Evolutionary conservation across 495 filamentous ascomycete genomes (phyloP).

Genomic region (Aspergillus baeticus): DNA sequence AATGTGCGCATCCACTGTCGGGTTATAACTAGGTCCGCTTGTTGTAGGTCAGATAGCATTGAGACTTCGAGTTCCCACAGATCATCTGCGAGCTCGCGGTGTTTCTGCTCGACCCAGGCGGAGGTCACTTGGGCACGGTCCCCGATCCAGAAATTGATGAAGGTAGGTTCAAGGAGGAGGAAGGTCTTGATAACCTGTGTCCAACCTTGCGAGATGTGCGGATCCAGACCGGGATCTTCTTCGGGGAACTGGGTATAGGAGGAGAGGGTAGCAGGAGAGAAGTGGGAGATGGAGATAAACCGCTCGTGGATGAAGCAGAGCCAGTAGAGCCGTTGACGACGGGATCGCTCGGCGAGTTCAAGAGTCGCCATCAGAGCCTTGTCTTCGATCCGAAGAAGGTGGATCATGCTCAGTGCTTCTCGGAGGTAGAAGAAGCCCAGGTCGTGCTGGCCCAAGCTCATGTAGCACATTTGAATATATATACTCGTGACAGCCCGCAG

Average conservation of each 20-base stretch:
- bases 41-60: slow-evolving; percentile 40
- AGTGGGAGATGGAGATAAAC: slow-evolving; percentile 28
- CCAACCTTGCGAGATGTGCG: slow-evolving; percentile 21
- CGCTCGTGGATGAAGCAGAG: slow-evolving; percentile 35
- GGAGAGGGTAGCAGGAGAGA: slow-evolving; percentile 21
- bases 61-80: slow-evolving; percentile 29
- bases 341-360: slow-evolving; percentile 20
- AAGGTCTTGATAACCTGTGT: slow-evolving; percentile 26
- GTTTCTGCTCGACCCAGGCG: slow-evolving; percentile 29
- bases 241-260: slow-evolving; percentile 21
- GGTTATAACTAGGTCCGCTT: slow-evolving; percentile 53
- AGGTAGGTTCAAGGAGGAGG: slow-evolving; percentile 22
- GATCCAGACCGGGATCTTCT: slow-evolving; percentile 20
- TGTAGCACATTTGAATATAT: slow-evolving; percentile 29
- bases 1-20: slow-evolving; percentile 55
- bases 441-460: slow-evolving; percentile 25
- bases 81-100: slow-evolving; percentile 25
- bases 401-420: slow-evolving; percentile 28
- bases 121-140: slow-evolving; percentile 24
- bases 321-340: slow-evolving; percentile 31
- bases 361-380: slow-evolving; percentile 17
- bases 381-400: slow-evolving; percentile 24
- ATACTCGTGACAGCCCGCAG: slow-evolving; percentile 20
- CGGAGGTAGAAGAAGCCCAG: slow-evolving; percentile 32
- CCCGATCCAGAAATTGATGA: slow-evolving; percentile 27